Evolutionary conservation across 805 yeast species (phyloP).

Genomic region (Candida takata): DNA sequence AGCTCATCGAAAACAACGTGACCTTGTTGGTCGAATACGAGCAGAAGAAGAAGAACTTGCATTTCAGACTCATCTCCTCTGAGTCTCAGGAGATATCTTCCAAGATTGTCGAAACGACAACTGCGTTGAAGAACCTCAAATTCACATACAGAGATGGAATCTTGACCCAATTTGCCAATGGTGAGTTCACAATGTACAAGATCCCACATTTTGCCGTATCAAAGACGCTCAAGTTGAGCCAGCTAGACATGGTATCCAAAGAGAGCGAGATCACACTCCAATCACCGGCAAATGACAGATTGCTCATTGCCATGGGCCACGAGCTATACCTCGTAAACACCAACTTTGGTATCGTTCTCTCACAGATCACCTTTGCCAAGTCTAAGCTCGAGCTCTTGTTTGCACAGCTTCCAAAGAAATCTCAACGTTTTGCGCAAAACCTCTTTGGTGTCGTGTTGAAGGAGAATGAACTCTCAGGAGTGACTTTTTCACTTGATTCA

Average conservation of each 20-base stretch:
- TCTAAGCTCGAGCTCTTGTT: constrained; percentile 12
- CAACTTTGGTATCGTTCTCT: constrained; percentile 22
- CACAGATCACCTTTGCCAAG: constrained; percentile 13
- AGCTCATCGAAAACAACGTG: constrained; percentile 15
- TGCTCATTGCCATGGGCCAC: constrained; percentile 19
- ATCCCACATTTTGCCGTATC: constrained; percentile 20
- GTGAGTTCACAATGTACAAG: constrained; percentile 10
- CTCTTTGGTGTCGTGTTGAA: constrained; percentile 16
- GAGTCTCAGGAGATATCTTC: constrained; percentile 21
- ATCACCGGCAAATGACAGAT: constrained; percentile 23
- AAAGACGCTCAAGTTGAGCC: constrained; percentile 9
- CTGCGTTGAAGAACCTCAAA: constrained; percentile 3
- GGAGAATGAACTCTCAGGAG: constrained; percentile 21
- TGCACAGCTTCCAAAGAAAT: constrained; percentile 7
- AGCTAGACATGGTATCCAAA: constrained; percentile 1
- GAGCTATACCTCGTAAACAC: constrained; percentile 32
- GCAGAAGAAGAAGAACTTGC: constrained; percentile 12
- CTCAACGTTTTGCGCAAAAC: constrained; percentile 4
- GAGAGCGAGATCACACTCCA: constrained; percentile 8
- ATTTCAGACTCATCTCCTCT: constrained; percentile 14
- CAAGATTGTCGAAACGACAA: constrained; percentile 18
- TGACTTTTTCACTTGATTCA: constrained; percentile 51
- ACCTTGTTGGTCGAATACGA: constrained; percentile 12
- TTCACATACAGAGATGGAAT: constrained; percentile 18
- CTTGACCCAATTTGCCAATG: constrained; percentile 16